Evolutionary conservation across 306 rosid genomes (phyloP).

Genomic region (Abrus pulchellus): DNA sequence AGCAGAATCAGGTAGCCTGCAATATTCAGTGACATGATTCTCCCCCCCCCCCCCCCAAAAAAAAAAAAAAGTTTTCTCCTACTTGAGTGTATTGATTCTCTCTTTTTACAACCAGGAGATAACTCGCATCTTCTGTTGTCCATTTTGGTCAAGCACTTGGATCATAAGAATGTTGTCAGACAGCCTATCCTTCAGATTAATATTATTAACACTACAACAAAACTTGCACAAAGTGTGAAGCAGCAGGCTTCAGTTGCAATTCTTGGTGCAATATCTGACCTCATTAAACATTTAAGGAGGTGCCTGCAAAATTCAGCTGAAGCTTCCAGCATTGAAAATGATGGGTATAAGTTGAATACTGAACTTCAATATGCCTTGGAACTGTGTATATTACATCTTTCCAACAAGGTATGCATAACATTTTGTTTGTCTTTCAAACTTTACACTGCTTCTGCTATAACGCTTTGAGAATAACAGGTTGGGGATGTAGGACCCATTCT

Average conservation of each 20-base stretch:
- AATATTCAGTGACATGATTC: constrained; percentile 26
- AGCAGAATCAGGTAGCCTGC: constrained; percentile 81
- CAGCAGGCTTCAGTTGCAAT: constrained; percentile 71
- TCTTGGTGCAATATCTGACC: constrained; percentile 79
- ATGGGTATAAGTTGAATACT: constrained; percentile 58
- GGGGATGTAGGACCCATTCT: constrained; percentile 94
- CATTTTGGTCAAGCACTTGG: constrained; percentile 93
- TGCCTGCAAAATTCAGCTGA: constrained; percentile 75
- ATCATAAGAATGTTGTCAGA: constrained; percentile 85
- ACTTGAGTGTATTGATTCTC: constrained; percentile 39
- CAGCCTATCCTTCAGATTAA: constrained; percentile 74
- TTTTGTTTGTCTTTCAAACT: constrained; percentile 37
- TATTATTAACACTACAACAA: constrained; percentile 67
- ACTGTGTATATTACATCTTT: constrained; percentile 75
- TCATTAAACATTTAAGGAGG: constrained; percentile 81
- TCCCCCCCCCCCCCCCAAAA: neutral
- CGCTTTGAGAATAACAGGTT: constrained; percentile 67
- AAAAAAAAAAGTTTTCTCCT: neutral
- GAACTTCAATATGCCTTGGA: constrained; percentile 80
- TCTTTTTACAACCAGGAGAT: constrained; percentile 71
- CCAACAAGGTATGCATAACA: constrained; percentile 68
- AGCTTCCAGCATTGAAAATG: constrained; percentile 57
- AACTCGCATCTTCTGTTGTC: constrained; percentile 80
- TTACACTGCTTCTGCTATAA: constrained; percentile 37
- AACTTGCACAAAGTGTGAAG: constrained; percentile 78